These are phyloP conservation scores for Ormosia emarginata DNA, from an alignment of 306 rosid genomes.

Conservation along the genomic window DNA sequence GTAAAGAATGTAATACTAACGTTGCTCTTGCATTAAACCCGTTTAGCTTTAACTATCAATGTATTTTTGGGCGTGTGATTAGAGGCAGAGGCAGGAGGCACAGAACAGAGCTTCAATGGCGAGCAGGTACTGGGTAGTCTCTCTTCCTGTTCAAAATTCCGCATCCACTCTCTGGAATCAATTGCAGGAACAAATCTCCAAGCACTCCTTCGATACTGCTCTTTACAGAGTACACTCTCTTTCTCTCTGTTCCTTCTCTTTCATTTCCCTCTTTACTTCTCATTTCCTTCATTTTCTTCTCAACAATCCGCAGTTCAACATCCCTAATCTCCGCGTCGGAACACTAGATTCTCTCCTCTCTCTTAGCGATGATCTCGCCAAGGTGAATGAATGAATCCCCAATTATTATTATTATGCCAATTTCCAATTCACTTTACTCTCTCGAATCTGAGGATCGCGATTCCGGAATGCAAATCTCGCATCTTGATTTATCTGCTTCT, in stretches of 20 bases:
- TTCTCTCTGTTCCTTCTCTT: not conserved
- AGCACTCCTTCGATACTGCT: slow-evolving; percentile 92
- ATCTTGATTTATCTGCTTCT: too few species aligned
- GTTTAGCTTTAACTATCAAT: too few species aligned
- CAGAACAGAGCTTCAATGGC: slow-evolving; percentile 46
- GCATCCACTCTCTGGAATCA: slow-evolving; percentile 72
- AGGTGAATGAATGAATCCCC: slow-evolving; percentile 42
- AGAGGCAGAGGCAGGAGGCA: too few species aligned
- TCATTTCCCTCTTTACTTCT: not conserved
- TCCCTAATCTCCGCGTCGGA: slow-evolving; percentile 92
- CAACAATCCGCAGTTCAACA: slow-evolving; percentile 52
- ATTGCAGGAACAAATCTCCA: slow-evolving; percentile 83
- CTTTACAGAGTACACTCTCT: slow-evolving; percentile 61
- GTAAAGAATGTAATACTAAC: too few species aligned
- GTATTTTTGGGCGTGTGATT: too few species aligned
- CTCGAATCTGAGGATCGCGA: not conserved
- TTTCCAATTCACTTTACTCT: not conserved
- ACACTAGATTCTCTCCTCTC: slow-evolving; percentile 96
- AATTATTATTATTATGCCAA: not conserved
- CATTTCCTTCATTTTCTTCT: not conserved
- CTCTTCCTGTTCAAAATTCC: slow-evolving; percentile 73
- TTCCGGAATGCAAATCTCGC: too few species aligned
- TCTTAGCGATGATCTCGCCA: slow-evolving; percentile 92
- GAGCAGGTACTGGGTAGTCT: slow-evolving; percentile 83
- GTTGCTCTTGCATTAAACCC: too few species aligned